phyloP scores from a whole-genome alignment of 2,329 filamentous ascomycete genomes.

The Verruconis gallopava region DNA sequence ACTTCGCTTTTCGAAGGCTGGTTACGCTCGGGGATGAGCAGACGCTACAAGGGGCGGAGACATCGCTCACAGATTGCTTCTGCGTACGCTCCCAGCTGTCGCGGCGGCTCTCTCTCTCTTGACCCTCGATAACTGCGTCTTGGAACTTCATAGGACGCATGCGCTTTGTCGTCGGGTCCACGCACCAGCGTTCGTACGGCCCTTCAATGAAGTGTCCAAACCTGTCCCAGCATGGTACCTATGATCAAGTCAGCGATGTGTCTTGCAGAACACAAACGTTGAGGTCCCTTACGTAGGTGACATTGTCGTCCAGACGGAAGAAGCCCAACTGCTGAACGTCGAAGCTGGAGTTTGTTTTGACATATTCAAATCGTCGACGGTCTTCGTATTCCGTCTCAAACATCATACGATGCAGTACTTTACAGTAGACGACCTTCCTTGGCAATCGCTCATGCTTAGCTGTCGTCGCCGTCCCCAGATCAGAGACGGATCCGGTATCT shows the following conservation, averaged over 20 bases:
- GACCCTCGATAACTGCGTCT: background rate
- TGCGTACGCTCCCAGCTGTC: background rate
- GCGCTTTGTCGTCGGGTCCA: background rate
- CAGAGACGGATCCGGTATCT: background rate
- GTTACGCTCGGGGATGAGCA: background rate
- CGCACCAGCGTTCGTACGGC: slow-evolving; percentile 3
- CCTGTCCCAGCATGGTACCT: slow-evolving; percentile 1
- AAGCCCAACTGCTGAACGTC: slow-evolving; percentile 1
- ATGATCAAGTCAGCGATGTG: background rate
- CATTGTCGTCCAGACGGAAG: slow-evolving; percentile 3
- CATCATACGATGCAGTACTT: slow-evolving; percentile 4
- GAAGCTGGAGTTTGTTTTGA: background rate
- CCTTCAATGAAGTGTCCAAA: slow-evolving; percentile 4
- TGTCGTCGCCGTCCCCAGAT: background rate
- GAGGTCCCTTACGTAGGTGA: slow-evolving; percentile 5
- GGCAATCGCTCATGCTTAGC: background rate
- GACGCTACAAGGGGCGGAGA: background rate
- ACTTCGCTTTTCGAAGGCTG: background rate
- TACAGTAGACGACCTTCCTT: slow-evolving; percentile 2
- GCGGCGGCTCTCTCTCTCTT: slow-evolving; percentile 1
- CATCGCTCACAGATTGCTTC: background rate
- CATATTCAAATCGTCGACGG: slow-evolving; percentile 1
- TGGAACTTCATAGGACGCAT: slow-evolving; percentile 1
- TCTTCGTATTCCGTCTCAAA: background rate
- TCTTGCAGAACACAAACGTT: no score